Evolutionary conservation across 169 alveolate genomes (phyloP), one percentile per base, ranked within the genome.

Genomic region (Miamiensis avidus): DNA sequence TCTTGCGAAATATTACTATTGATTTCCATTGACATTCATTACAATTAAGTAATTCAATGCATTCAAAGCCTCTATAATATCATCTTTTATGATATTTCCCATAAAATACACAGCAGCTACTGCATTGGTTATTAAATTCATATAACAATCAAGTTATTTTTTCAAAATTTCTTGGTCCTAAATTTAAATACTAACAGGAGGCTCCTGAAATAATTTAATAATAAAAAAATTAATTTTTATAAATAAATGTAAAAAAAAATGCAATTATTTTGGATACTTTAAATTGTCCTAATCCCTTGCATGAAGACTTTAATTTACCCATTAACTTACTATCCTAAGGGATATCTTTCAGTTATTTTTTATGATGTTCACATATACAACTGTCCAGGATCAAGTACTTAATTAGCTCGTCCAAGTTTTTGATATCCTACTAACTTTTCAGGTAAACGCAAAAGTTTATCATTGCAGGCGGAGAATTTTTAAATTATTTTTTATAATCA

Each of bases 391-490:
- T 49, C 20, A 11, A 20, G 20, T 49, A 49, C 20, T 49, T 49
- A 49, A 49, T 49, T 11, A 49, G 4, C 26, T 49, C 20, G 69
- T 49, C 69, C 20, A 49, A 11, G 69, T 49, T 49, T 49, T 49
- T 49, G 4, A 11, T 49, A 20, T 49, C 69, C 4, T 4, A 11
- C 20, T 49, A 11, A 11, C 69, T 20, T 49, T 79, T 79, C 25
- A 79, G 33, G 29, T 79, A 79, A 20, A 79, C 84, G 27, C 75
- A 34, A 33, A 49, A 65, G 27, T 79, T 34, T n/a, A 79, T 79
- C 31, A 79, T 34, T 1, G 75, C 76, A 27, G 84, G 84, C 15
- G 84, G 84, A 64, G 84, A 34, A 29, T 74, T 74, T 79, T 65
- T 79, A 6, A 29, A 30, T 49, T 79, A 49, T 1, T 64, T 65